phyloP scores from a whole-genome alignment of 495 filamentous ascomycete species.

The Aspergillus bridgeri region DNA sequence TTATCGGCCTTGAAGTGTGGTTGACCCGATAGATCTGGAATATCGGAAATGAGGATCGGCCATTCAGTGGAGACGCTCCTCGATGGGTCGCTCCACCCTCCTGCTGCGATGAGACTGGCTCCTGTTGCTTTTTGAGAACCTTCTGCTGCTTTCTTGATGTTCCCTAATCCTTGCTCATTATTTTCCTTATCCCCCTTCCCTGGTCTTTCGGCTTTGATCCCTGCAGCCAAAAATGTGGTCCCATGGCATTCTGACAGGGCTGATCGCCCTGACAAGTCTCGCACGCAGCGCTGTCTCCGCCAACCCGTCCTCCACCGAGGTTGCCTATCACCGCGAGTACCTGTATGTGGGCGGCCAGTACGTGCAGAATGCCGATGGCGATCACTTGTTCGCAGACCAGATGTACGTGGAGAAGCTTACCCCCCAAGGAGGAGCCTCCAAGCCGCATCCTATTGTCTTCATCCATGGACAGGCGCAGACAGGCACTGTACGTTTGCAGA shows the following conservation, averaged over 20 bases:
- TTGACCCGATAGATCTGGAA: background rate
- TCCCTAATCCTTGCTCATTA: background rate
- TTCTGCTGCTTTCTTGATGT: background rate
- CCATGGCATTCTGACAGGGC: background rate
- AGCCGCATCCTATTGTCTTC: conserved; percentile 47
- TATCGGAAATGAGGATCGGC: background rate
- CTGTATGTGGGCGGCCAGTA: conserved; percentile 52
- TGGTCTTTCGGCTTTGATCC: background rate
- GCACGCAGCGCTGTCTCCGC: background rate
- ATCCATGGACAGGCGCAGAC: conserved; percentile 52
- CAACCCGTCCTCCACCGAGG: background rate
- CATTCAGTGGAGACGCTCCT: background rate
- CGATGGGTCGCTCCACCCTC: background rate
- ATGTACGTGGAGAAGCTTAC: conserved; percentile 57
- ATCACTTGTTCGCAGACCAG: conserved; percentile 43
- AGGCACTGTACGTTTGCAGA: conserved; percentile 39
- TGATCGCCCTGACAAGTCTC: background rate
- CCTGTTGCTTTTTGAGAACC: background rate
- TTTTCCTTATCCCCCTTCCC: background rate
- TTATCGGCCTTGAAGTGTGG: background rate
- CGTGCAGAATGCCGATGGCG: conserved; percentile 26
- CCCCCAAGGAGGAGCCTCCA: conserved; percentile 21
- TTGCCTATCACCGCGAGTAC: conserved; percentile 27
- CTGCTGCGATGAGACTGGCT: background rate
- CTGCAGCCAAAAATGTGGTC: background rate